Evolutionary conservation across 1,284 basidiomycete species (phyloP).

Genomic region (Melampsora americana): DNA sequence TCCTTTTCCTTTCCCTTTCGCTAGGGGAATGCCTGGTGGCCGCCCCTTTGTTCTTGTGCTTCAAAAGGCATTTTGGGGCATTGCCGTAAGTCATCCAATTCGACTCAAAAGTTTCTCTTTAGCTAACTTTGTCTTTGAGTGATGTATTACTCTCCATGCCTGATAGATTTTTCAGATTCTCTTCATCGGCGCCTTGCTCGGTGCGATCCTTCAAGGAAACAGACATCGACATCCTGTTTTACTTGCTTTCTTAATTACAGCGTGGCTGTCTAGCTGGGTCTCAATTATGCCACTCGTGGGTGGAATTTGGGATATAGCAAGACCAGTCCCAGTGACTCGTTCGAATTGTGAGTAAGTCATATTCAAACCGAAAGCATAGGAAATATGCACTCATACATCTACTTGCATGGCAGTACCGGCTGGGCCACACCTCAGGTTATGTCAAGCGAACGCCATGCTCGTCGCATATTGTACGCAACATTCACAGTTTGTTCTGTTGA

Average conservation of each 20-base stretch:
- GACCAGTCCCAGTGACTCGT: not conserved
- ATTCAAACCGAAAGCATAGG: not conserved
- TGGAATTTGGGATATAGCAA: slow-evolving; percentile 15
- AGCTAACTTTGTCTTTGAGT: not conserved
- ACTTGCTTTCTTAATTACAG: slow-evolving; percentile 7
- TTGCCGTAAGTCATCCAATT: slow-evolving; percentile 4
- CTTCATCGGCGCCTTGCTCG: slow-evolving; percentile 6
- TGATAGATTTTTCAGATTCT: slow-evolving; percentile 7
- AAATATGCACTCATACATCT: no score
- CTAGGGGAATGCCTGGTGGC: slow-evolving; percentile 7
- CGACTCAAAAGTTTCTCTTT: not conserved
- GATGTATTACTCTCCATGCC: not conserved
- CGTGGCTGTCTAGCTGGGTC: slow-evolving; percentile 5
- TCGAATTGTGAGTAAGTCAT: slow-evolving; percentile 7
- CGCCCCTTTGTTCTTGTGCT: slow-evolving; percentile 12
- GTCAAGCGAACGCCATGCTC: slow-evolving; percentile 13
- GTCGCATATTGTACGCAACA: not conserved
- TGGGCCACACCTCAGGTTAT: slow-evolving; percentile 1
- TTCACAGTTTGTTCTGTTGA: not conserved
- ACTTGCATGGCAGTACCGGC: not conserved
- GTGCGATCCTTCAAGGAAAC: not conserved
- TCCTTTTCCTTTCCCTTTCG: no score
- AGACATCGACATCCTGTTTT: slow-evolving; percentile 8
- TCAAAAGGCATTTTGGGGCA: slow-evolving; percentile 10
- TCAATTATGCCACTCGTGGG: slow-evolving; percentile 5